Evolutionary conservation across 2,329 filamentous ascomycete genomes (phyloP).

Genomic region (Phialemonium atrogriseum): DNA sequence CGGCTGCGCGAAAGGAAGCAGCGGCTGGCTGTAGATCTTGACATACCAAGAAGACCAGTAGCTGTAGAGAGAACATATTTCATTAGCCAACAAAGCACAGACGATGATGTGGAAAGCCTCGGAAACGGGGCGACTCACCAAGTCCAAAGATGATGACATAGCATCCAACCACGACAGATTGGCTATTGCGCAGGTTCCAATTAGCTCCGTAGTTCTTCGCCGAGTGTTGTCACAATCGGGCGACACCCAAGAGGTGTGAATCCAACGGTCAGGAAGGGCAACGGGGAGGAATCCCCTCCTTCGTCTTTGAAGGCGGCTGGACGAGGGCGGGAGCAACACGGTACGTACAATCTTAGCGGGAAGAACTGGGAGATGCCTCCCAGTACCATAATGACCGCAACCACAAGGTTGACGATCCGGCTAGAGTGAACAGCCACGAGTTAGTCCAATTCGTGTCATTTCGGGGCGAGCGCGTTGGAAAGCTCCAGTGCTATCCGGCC

Average conservation of each 20-base stretch:
- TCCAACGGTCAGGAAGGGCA: conserved; percentile 26
- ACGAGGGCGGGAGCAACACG: too few species aligned
- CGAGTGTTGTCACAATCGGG: too few species aligned
- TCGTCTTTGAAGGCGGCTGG: too few species aligned
- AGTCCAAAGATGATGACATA: conserved; percentile 92
- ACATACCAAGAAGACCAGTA: conserved; percentile 56
- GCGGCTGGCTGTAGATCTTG: too few species aligned
- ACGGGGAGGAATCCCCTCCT: too few species aligned
- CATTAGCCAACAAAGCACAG: too few species aligned
- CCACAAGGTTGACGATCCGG: conserved; percentile 87
- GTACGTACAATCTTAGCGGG: conserved; percentile 49
- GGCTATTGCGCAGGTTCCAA: conserved; percentile 38
- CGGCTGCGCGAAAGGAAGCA: too few species aligned
- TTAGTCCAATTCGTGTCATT: conserved; percentile 21
- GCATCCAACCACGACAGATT: conserved; percentile 67
- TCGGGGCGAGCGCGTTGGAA: conserved; percentile 5
- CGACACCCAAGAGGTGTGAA: too few species aligned
- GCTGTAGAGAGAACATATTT: conserved; percentile 35
- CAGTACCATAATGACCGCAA: conserved; percentile 79
- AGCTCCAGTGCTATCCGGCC: too few species aligned
- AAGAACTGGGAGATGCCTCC: conserved; percentile 74
- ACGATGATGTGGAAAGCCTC: not conserved
- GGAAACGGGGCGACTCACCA: conserved; percentile 56
- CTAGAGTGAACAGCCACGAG: conserved; percentile 36
- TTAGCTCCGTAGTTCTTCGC: too few species aligned